Conservation (phyloP, 1,284 basidiomycete species). For the Violaceomyces palustris region DNA sequence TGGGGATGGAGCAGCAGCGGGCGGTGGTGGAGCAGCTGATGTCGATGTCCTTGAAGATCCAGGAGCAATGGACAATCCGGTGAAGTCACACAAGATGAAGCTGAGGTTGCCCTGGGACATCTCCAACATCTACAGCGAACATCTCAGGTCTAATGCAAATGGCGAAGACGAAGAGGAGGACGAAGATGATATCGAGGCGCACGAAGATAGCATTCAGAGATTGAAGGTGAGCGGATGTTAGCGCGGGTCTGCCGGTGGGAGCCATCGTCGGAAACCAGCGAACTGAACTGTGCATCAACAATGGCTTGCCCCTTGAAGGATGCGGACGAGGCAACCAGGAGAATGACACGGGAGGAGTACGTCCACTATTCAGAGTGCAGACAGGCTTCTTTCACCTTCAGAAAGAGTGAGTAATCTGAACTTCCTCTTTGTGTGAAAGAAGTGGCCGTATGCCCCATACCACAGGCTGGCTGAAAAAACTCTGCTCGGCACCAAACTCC, state of each 20-base stretch:
- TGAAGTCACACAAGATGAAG: constrained; percentile 85
- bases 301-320: constrained; percentile 47
- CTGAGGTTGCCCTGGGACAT: constrained; percentile 97
- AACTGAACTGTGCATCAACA: no score
- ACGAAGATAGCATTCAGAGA: constrained; percentile 84
- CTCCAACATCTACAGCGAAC: constrained; percentile 71
- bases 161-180: constrained; percentile 85
- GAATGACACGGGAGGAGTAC: constrained; percentile 96
- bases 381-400: constrained; percentile 93
- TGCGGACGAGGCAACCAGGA: constrained; percentile 87
- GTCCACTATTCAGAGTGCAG: constrained; percentile 95
- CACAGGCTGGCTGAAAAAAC: no score
- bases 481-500: no score
- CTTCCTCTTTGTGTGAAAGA: not conserved
- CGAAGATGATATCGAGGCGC: constrained; percentile 87
- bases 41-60: constrained; percentile 25
- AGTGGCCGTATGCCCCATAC: no score
- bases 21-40: constrained; percentile 39
- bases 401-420: constrained; percentile 67
- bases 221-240: constrained; percentile 62
- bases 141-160: constrained; percentile 61
- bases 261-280: no score
- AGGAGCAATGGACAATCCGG: constrained; percentile 52
- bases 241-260: no score
- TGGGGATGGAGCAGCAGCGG: constrained; percentile 64